Evolutionary conservation across 75 land plant species (phyloP), one percentile per base, ranked within the genome.

Genomic region (Larix kaempferi): DNA sequence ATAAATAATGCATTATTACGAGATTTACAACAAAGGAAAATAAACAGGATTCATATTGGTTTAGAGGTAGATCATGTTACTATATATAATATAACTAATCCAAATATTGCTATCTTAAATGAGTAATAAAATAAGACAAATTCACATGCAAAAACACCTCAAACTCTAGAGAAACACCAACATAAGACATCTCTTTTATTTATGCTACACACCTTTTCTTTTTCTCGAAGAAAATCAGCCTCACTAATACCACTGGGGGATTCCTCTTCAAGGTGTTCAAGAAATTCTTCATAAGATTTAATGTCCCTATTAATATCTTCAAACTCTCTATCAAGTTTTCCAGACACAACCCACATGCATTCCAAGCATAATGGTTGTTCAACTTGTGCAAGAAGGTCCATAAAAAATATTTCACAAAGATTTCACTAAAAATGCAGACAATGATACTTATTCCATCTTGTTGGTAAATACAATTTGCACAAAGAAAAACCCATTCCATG

Each of bases 311-410:
- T 90, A 37, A 94, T 90, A 74, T 96, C 98, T 64, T 92, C 99
- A 80, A 88, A 86, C 84, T 96, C 93, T 82, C 91, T 94, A 75
- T 94, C 98, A 67, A 96, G 85, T 77, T 96, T 93, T 73, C 89
- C 95, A 54, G 95, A 94, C 76, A 94, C 73, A 33, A 88, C 79
- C 59, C 92, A 76, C 99, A 96, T 94, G 84, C 99, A 96, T 73
- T 96, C 99, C 65, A 94, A 84, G 77, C 99, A 96, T 22, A 96
- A 80, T 56, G 99, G 98, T 81, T 96, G 99, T 57, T 96, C 99
- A 83, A 96, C 89, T 98, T 96, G 82, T 29, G 33, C 3, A 7
- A 35, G 15, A 15, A 64, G 29, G 71, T 35, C 7, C 39, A 35
- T 35, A 16, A 29, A 33, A 64, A 64, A 11, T 26, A 10, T 26